Evolutionary conservation across 495 filamentous ascomycete genomes (phyloP), one percentile per base, ranked within the genome.

Genomic region (Melanomma pulvis-pyrius): DNA sequence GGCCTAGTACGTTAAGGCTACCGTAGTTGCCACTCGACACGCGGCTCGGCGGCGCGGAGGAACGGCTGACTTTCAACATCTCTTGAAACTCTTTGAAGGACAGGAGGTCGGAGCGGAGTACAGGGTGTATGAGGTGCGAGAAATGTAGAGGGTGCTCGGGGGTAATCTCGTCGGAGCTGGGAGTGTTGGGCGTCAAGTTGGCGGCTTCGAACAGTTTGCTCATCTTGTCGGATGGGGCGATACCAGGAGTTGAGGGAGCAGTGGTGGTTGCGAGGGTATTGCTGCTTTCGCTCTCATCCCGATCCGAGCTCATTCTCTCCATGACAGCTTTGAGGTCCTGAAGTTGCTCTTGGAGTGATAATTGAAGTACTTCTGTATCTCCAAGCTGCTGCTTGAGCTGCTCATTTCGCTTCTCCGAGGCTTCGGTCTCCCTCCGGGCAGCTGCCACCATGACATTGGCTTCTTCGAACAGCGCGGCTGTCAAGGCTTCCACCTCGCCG

Each of bases 371-470:
- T 76, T 98, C 94, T 1, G 89, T 92, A 74, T 98, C 92, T 67
- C 85, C 86, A 50, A 96, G 79, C 75, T 94, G 90, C 21, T 84
- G 81, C 67, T 86, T 86, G 24, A 96, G 79, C 75, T 93, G 91
- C 61, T 92, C 88, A 63, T 90, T 93, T 60, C 88, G 85, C 68
- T 91, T 87, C 39, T 91, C 83, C 36, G 81, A 67, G 3, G 76
- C 81, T 70, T 96, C 92, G 22, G 87, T 85, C 67, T 93, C 89
- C 66, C 81, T 81, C 67, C 86, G 79, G 21, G 88, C 88, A 22
- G 88, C 88, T 54, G 92, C 90, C 58, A 98, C 94, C 94, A 98
- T 97, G 84, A 84, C 85, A 75, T 98, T 97, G 32, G 94, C 94
- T 81, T 98, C 93, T 74, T 96, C 92, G 65, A 98, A 98, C 19